Conservation (phyloP, 208 protist genomes). For the Angomonas ambiguus region DNA sequence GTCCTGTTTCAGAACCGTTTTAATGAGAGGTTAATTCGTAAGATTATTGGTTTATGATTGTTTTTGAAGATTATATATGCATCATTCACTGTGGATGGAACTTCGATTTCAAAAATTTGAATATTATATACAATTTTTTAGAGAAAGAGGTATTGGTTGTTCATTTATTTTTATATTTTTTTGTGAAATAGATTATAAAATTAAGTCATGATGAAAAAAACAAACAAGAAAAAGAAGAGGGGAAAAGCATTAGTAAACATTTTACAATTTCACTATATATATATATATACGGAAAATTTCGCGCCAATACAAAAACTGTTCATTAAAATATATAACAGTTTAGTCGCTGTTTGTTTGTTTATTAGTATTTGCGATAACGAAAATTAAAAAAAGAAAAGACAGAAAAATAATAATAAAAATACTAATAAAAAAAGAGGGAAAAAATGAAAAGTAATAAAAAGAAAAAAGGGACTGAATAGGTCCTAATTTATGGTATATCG, state of each 20-base stretch:
- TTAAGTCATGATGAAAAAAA: constrained; percentile 10
- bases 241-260: neutral
- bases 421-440: constrained; percentile 13
- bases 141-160: neutral
- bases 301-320: neutral
- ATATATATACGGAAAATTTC: neutral
- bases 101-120: too few species aligned
- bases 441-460: constrained; percentile 19
- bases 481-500: too few species aligned
- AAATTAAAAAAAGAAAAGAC: neutral
- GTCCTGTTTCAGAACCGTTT: too few species aligned
- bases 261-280: neutral
- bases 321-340: neutral
- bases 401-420: constrained; percentile 7
- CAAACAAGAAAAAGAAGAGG: neutral
- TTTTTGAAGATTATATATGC: too few species aligned
- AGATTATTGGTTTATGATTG: too few species aligned
- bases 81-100: too few species aligned
- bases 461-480: neutral
- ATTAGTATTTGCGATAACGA: neutral
- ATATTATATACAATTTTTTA: neutral
- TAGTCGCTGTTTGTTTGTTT: neutral
- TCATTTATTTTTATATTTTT: neutral
- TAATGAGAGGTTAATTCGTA: too few species aligned
- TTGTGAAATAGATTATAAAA: constrained; percentile 4